Evolutionary conservation across 768 basidiomycete genomes (phyloP).

Genomic region (Guyanaporus albipodus): DNA sequence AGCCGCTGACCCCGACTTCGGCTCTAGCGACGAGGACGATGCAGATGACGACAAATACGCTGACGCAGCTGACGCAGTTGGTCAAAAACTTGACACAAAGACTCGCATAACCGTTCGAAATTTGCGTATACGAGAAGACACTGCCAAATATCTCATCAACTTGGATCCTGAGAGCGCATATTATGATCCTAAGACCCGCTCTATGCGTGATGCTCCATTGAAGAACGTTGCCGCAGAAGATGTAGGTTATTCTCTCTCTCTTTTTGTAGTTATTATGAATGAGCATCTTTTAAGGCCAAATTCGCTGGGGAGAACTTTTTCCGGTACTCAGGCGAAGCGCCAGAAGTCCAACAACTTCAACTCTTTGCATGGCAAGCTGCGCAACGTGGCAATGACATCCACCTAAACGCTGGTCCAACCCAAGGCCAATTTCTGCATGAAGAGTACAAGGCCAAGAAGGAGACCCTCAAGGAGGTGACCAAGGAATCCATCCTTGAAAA

Average conservation of each 20-base stretch:
- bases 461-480: slow-evolving; percentile 80
- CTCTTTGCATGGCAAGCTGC: slow-evolving; percentile 98
- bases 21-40: slow-evolving; percentile 93
- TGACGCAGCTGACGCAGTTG: slow-evolving; percentile 95
- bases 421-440: slow-evolving; percentile 89
- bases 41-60: slow-evolving; percentile 98
- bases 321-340: slow-evolving; percentile 88
- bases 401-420: slow-evolving; percentile 94
- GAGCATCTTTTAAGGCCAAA: slow-evolving; percentile 50
- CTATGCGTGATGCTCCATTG: slow-evolving; percentile 95
- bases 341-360: slow-evolving; percentile 87
- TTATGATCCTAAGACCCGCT: slow-evolving; percentile 98
- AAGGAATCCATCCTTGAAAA: slow-evolving; percentile 87
- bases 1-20: slow-evolving; percentile 84
- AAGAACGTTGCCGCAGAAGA: slow-evolving; percentile 81
- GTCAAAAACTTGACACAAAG: slow-evolving; percentile 97
- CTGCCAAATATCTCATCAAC: slow-evolving; percentile 97
- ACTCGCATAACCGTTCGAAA: slow-evolving; percentile 98
- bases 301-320: slow-evolving; percentile 98
- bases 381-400: slow-evolving; percentile 89
- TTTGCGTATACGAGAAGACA: slow-evolving; percentile 97
- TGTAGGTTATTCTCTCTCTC: slow-evolving; percentile 43
- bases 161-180: slow-evolving; percentile 93
- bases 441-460: slow-evolving; percentile 91
- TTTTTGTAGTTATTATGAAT: slow-evolving; percentile 1